Evolutionary conservation across 106 monocot genomes (phyloP), one percentile per base, ranked within the genome.

Genomic region (Dendrobium officinale): DNA sequence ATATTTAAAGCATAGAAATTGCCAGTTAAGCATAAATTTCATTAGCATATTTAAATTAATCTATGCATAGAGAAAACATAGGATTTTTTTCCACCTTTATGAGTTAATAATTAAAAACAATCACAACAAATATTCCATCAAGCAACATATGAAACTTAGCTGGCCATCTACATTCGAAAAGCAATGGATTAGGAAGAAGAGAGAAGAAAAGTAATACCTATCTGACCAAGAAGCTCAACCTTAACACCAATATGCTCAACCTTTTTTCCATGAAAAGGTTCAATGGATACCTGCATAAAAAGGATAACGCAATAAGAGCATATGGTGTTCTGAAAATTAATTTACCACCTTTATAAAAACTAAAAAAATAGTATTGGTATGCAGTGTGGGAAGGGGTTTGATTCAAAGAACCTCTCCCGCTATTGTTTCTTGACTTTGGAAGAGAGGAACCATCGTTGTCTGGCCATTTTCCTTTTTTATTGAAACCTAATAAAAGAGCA

Each of bases 381-480:
- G 33, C 67, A 55, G 15, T 10, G 49, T 59, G 68, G 33, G 13
- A 49, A 9, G 8, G 82, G 47, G 6, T 19, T 55, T 26, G 45
- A 78, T 55, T 55, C 37, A 67, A 40, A 64, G 43, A 83, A 98
- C 97, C 91, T 98, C 92, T 51, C 97, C 97, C 56, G 88, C 78
- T 79, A 94, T 92, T 83, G 75, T 92, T 86, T 98, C 94, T 66
- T 92, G 91, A 78, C 88, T 98, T 77, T 91, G 94, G 77, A 94
- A 98, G 82, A 98, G 89, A 70, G 94, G 92, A 47, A 94, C 92
- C 84, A 89, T 86, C 44, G 83, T 58, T 45, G 88, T 85, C 76
- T 94, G 85, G 4, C 94, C 97, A 88, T 98, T 98, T 76, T 92
- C 94, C 82, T 98, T 96, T 85, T 93, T 98, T 61, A 98, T 81